Percentiles rank a stretch among this genome's conserved stretches.
Conservation (phyloP, 768 basidiomycete species). For the Coprinopsis sp. region DNA sequence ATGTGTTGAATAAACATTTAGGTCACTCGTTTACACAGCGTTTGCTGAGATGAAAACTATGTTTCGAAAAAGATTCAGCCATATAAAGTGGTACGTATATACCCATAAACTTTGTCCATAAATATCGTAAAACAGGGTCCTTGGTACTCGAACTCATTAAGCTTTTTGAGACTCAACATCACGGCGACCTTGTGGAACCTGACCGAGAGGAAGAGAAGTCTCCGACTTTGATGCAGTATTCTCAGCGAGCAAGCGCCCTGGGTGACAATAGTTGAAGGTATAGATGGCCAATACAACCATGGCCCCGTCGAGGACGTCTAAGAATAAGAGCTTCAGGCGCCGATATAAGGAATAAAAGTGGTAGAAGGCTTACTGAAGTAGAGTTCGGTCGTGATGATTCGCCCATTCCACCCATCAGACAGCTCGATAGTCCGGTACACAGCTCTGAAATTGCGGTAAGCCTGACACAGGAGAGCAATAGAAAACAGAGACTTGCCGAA, state of each 20-base stretch:
- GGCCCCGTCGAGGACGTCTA: conserved; percentile 48
- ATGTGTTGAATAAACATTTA: too few species aligned
- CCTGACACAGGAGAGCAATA: not conserved
- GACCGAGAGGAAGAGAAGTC: too few species aligned
- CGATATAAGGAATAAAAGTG: not conserved
- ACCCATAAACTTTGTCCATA: too few species aligned
- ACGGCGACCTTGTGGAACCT: too few species aligned
- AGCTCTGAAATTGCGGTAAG: conserved; percentile 28
- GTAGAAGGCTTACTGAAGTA: conserved; percentile 14
- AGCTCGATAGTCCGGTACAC: conserved; percentile 48
- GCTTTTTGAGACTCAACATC: too few species aligned
- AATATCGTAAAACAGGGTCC: too few species aligned
- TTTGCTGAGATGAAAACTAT: too few species aligned
- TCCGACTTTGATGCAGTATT: too few species aligned
- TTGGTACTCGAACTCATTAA: too few species aligned
- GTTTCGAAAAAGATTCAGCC: too few species aligned
- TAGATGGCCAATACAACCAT: conserved; percentile 48
- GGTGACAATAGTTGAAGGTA: conserved; percentile 44
- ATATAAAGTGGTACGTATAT: too few species aligned
- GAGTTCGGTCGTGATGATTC: conserved; percentile 44
- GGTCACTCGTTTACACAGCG: too few species aligned
- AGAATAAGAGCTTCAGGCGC: not conserved
- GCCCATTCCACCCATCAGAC: conserved; percentile 46
- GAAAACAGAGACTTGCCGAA: conserved; percentile 16
- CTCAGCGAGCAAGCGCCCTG: conserved; percentile 37